Evolutionary conservation across 345 rosid genomes (phyloP), one percentile per base, ranked within the genome.

Genomic region (Eucalyptus sp.): DNA sequence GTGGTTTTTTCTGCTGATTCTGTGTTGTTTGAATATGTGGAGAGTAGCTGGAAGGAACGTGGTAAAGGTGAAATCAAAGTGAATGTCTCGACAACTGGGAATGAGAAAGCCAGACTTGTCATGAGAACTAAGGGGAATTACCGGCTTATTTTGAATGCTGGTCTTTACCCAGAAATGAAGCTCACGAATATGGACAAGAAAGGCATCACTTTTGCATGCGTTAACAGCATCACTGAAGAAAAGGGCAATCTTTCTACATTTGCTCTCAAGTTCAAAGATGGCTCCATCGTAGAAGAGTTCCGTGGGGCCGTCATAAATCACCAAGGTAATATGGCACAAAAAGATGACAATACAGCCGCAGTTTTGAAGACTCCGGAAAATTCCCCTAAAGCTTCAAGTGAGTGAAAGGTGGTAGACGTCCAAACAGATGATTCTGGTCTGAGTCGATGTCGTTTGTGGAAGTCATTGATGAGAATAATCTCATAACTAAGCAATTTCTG

Each of bases 21-120:
- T 7, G 91, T 93, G 48, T 88, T 96, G 91, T 98, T 96, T 89
- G 99, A 98, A 88, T 98, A 86, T 90, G 85, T 91, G 13, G 96
- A 95, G 87, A 95, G 96, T 43, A 90, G 92, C 58, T 98, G 99
- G 99, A 98, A 96, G 94, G 99, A 98, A 91, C 99, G 99, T 25
- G 99, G 99, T 14, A 97, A 98, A 93, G 99, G 99, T 90, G 99
- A 94, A 88, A 89, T 97, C 81, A 98, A 95, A 92, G 97, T 98
- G 89, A 97, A 98, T 56, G 96, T 97, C 15, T 93, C 95, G 5
- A 92, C 95, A 66, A 46, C 90, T 11, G 98, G 92, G 29, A 18
- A 91, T 8, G 95, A 93, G 88, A 95, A 88, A 90, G 97, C 96
- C 71, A 95, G 99, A 86, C 88, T 98, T 41, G 90, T 98, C 12